Evolutionary conservation across 352 stramenopile species (phyloP).

Genomic region (Globisporangium acanthophoron): DNA sequence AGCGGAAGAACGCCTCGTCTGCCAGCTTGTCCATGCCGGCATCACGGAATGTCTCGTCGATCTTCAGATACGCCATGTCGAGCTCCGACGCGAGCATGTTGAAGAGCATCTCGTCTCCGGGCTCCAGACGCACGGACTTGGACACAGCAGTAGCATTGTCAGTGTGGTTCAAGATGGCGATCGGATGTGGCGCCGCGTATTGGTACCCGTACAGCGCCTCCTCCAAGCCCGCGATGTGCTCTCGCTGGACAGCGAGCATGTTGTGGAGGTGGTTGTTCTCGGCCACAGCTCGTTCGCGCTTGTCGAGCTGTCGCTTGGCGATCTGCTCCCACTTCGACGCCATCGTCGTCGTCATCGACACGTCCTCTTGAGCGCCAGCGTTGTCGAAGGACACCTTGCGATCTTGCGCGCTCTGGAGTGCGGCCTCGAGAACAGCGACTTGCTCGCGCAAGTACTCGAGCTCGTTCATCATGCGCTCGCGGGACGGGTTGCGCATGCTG

Average conservation of each 20-base stretch:
- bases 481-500: conserved; percentile 11
- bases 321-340: conserved; percentile 7
- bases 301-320: conserved; percentile 8
- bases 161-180: neutral
- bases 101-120: conserved; percentile 10
- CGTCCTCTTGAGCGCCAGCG: neutral
- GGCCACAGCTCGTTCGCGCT: neutral
- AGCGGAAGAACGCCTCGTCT: neutral
- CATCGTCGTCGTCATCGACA: neutral
- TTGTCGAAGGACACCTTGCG: neutral
- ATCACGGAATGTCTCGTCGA: conserved; percentile 1
- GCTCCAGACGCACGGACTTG: conserved; percentile 6
- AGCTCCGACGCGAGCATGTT: conserved; percentile 12
- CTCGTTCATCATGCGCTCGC: conserved; percentile 19
- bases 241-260: conserved; percentile 8
- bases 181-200: neutral
- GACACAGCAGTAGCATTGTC: neutral
- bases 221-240: conserved; percentile 7
- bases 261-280: conserved; percentile 10
- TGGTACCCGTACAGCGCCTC: conserved; percentile 8
- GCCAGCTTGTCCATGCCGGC: neutral
- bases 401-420: conserved; percentile 8
- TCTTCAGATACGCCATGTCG: conserved; percentile 1
- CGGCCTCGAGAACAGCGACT: conserved; percentile 15
- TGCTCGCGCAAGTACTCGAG: conserved; percentile 17